A percentile compares a stretch with the other conserved stretches of the same genome.
phyloP scores from a whole-genome alignment of 331 rosid species.

The Malus hybrid region DNA sequence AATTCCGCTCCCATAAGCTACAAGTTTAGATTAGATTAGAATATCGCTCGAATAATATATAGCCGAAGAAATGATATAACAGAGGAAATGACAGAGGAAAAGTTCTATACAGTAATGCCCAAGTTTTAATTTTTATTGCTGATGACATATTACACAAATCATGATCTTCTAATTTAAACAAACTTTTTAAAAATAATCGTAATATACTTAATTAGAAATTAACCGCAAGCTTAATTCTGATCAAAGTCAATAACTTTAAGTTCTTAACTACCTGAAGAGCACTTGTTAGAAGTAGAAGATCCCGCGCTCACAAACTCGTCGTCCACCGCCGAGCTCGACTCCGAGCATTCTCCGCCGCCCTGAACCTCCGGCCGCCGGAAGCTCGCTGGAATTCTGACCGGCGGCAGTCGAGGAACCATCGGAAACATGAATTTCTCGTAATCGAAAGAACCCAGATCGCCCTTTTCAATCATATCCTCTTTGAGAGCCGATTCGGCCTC shows the following conservation, averaged over 20 bases:
- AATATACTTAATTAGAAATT: background rate
- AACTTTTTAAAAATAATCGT: too few relatives aligned
- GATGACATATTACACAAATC: background rate
- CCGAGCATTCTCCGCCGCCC: constrained; percentile 7
- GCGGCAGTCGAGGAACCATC: constrained; percentile 82
- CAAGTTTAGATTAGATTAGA: too few relatives aligned
- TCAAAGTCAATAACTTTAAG: background rate
- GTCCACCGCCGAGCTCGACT: constrained; percentile 38
- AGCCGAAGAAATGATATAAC: too few relatives aligned
- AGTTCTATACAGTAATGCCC: background rate
- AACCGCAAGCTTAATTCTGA: background rate
- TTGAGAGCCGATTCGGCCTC: constrained; percentile 88
- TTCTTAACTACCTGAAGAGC: constrained; percentile 46
- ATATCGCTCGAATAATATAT: too few relatives aligned
- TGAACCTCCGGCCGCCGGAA: constrained; percentile 14
- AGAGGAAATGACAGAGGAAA: background rate
- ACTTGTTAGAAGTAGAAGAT: constrained; percentile 63
- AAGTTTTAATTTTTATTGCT: background rate
- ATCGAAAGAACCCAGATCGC: constrained; percentile 58
- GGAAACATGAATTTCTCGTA: constrained; percentile 88
- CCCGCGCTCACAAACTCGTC: constrained; percentile 81
- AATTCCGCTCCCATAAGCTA: too few relatives aligned
- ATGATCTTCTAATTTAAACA: too few relatives aligned
- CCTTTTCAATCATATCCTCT: constrained; percentile 56
- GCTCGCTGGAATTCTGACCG: constrained; percentile 52